Conservation (phyloP, 164 flowering plant species). For the Piper longum region DNA sequence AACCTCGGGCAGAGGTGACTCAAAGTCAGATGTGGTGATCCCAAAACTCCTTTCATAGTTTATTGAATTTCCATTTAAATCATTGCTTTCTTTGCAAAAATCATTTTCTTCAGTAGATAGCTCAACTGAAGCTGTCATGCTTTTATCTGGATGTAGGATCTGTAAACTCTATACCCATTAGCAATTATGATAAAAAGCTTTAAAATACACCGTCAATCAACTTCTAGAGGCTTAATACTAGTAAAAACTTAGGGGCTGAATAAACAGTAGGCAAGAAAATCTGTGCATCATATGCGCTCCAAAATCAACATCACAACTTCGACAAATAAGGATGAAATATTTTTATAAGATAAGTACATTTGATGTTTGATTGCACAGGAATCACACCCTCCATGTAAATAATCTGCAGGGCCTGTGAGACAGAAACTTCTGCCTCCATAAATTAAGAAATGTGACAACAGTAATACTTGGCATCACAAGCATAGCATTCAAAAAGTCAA, state of each 20-base stretch:
- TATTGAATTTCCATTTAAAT: conserved; percentile 9
- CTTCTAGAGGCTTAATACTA: too few species aligned
- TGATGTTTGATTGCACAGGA: not conserved
- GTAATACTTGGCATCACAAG: not conserved
- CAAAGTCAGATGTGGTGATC: conserved; percentile 30
- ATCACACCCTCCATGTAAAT: not conserved
- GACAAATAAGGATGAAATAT: not conserved
- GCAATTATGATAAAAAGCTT: not conserved
- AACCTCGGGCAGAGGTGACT: conserved; percentile 16
- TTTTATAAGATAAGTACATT: not conserved
- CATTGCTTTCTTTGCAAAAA: conserved; percentile 6
- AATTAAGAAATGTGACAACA: too few species aligned
- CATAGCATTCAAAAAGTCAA: not conserved
- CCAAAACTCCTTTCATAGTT: conserved; percentile 25
- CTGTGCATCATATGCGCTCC: not conserved
- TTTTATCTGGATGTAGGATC: conserved; percentile 16
- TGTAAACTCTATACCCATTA: conserved; percentile 10
- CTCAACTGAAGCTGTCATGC: conserved; percentile 4
- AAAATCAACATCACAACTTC: too few species aligned
- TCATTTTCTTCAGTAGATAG: conserved; percentile 5
- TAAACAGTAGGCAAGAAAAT: not conserved
- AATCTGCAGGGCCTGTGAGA: not conserved
- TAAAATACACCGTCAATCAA: too few species aligned
- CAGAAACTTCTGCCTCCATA: not conserved
- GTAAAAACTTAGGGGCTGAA: not conserved